Conservation (phyloP, 2,329 filamentous ascomycete species). For the Scedosporium minutisporum region DNA sequence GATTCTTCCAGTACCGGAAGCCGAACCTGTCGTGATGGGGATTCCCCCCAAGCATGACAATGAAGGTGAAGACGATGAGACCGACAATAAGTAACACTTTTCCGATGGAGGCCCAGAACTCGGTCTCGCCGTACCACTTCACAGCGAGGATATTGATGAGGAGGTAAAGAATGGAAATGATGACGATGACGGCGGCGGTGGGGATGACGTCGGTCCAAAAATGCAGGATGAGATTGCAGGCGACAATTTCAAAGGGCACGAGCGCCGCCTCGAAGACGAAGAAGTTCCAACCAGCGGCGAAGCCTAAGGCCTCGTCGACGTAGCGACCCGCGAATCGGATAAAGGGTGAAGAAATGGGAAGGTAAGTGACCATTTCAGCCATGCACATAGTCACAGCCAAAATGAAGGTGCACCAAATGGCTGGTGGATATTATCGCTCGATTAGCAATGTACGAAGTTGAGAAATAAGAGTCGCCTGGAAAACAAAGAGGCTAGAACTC, state of each 20-base stretch:
- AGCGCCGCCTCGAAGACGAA: constrained; percentile 60
- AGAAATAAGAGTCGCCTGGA: not conserved
- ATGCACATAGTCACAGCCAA: constrained; percentile 51
- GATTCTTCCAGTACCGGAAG: constrained; percentile 57
- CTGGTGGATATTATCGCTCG: not conserved
- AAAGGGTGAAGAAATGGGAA: constrained; percentile 69
- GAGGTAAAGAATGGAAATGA: constrained; percentile 34
- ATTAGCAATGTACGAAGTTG: constrained; percentile 13
- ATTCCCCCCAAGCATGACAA: constrained; percentile 76
- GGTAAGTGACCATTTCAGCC: constrained; percentile 68
- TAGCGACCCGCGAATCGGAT: constrained; percentile 68
- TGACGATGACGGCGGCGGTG: constrained; percentile 50
- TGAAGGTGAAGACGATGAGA: constrained; percentile 67
- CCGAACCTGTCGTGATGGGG: constrained; percentile 62
- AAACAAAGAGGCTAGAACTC: not conserved
- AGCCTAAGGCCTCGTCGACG: constrained; percentile 66
- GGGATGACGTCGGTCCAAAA: constrained; percentile 55
- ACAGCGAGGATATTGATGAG: constrained; percentile 64
- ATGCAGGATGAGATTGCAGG: constrained; percentile 52
- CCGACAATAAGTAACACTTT: constrained; percentile 65
- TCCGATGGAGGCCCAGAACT: constrained; percentile 65
- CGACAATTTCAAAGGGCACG: constrained; percentile 59
- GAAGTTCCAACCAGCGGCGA: constrained; percentile 66
- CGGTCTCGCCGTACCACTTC: constrained; percentile 65
- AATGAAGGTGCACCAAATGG: constrained; percentile 52